phyloP scores from a whole-genome alignment of 345 rosid species.

The Melaleuca quinquenervia region DNA sequence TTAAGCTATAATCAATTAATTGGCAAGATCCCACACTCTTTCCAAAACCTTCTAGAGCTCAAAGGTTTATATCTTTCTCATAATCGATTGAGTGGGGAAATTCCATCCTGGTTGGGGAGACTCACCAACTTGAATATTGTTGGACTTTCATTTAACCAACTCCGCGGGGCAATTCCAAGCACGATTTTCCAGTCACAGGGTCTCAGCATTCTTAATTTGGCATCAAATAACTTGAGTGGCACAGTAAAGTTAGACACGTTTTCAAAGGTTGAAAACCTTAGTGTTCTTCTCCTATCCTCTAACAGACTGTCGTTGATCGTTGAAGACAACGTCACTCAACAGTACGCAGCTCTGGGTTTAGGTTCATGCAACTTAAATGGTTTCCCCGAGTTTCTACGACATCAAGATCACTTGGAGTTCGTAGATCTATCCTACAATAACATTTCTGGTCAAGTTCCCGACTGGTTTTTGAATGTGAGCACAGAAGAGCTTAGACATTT shows the following conservation, averaged over 20 bases:
- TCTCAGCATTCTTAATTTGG: neutral
- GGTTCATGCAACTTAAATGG: conserved; percentile 5
- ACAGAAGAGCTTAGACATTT: fast-evolving
- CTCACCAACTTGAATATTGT: neutral
- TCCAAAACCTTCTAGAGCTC: neutral
- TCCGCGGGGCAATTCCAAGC: neutral
- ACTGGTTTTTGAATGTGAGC: neutral
- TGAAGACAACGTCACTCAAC: neutral
- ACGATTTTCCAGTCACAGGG: neutral
- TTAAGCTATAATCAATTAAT: neutral
- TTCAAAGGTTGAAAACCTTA: neutral
- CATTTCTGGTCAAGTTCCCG: conserved; percentile 1
- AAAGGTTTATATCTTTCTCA: neutral
- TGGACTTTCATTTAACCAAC: neutral
- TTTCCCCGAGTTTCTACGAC: conserved; percentile 2
- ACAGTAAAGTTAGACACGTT: neutral
- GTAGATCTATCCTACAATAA: conserved; percentile 2
- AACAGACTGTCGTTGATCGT: neutral
- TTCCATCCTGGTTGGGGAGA: neutral
- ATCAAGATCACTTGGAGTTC: neutral
- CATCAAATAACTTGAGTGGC: neutral
- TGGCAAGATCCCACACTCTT: neutral
- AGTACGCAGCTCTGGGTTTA: neutral
- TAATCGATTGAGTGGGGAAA: conserved; percentile 4
- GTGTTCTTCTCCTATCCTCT: fast-evolving